Base-by-base conservation (phyloP, 805 yeast genomes). In the Pichia gijzeniarum region DNA sequence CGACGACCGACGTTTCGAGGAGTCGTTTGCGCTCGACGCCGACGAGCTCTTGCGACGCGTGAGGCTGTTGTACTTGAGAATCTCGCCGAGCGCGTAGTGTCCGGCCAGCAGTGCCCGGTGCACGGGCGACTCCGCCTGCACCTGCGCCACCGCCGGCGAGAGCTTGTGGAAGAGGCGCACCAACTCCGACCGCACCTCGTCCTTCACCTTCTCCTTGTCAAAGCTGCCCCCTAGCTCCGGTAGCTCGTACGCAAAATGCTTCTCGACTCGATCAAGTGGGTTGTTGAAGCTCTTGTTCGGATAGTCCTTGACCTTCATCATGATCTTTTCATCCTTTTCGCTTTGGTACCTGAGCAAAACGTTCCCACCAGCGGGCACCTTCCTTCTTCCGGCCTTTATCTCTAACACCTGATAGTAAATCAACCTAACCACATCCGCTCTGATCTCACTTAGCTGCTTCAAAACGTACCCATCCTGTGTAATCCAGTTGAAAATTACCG, bases 21-120 rank as follows among this genome's bases (percentile, higher is more conserved):
- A 13, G 16, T 31, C 41, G 22, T 33, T 13, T 7, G 27, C 17
- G 5, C 34, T 33, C 9, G 25, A 17, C 6, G 25, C 27, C 2
- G 43, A 27, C 1, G 75, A 48, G 36, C 57, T 58, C 59, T 64
- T 68, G 10, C 48, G 18, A n/a, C 48, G 30, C 13, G 38, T 25
- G 30, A 71, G 55, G 17, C 59, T 60, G 32, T 69, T 67, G 50
- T 72, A 70, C 53, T 77, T 78, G 25, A 71, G 60, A 41, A 77
- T 68, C 35, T 58, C 64, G 21, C 80, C 81, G 39, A 76, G 58
- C 6, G 82, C 74, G 19, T 75, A 61, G 9, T 74, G 62, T 3
- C 82, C 79, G 3, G 81, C 73, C 19, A 74, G 55, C 1, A 74
- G 57, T 1, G 78, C 67, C 39, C 71, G 53, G 49, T 68, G 69